These are phyloP conservation scores for Pythium periplocum DNA, from an alignment of 352 stramenopile species.

Conservation along the genomic window DNA sequence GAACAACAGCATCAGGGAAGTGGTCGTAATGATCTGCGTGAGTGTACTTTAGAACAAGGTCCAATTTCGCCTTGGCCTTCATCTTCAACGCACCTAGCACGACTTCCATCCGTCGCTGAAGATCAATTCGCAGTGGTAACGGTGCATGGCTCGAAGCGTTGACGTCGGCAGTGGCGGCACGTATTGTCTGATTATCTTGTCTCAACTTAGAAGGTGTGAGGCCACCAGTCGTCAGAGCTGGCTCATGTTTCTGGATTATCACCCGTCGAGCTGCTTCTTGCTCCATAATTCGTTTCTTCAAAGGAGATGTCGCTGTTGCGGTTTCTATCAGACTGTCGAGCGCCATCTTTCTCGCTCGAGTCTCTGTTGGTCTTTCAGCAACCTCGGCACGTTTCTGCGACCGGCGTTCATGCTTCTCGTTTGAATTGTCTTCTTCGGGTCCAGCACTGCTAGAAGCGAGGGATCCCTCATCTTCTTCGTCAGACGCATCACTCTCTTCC, in stretches of 20 bases:
- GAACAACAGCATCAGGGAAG: constrained; percentile 49
- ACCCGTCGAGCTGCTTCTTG: constrained; percentile 35
- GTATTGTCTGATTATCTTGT: too few species aligned
- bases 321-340: constrained; percentile 36
- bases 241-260: constrained; percentile 44
- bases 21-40: constrained; percentile 48
- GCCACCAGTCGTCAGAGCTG: constrained; percentile 7
- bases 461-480: constrained; percentile 5
- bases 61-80: constrained; percentile 47
- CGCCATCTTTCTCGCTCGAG: constrained; percentile 31
- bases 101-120: constrained; percentile 55
- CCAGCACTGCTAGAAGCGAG: not conserved
- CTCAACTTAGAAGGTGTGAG: too few species aligned
- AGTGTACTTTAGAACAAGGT: constrained; percentile 78
- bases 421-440: constrained; percentile 9
- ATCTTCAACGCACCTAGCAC: constrained; percentile 42
- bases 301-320: constrained; percentile 15
- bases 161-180: too few species aligned
- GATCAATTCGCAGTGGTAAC: constrained; percentile 44
- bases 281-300: constrained; percentile 29
- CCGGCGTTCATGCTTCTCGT: not conserved
- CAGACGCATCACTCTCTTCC: constrained; percentile 6
- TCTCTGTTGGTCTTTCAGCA: constrained; percentile 2
- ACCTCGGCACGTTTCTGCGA: too few species aligned
- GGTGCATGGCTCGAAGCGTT: constrained; percentile 27